Evolutionary conservation across 2,329 filamentous ascomycete species (phyloP).

Genomic region (Ophiostoma sp.): DNA sequence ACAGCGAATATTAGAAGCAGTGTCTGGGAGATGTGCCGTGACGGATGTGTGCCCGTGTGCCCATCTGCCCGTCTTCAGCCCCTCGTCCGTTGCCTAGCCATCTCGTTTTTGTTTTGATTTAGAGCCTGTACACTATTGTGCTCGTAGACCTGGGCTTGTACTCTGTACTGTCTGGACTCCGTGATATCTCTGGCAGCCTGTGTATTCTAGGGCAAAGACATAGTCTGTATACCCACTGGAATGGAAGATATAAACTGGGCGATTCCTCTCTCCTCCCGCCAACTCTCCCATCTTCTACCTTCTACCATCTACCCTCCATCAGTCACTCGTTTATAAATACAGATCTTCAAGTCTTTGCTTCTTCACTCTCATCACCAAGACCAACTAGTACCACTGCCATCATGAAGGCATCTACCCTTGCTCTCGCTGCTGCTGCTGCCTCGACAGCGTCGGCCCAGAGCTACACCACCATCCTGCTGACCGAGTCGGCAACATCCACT

Average conservation of each 20-base stretch:
- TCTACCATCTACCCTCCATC: background rate
- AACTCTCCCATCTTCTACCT: background rate
- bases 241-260: background rate
- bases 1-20: background rate
- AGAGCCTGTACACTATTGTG: background rate
- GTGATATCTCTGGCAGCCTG: background rate
- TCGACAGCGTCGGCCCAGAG: slow-evolving; percentile 19
- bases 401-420: slow-evolving; percentile 15
- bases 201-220: background rate
- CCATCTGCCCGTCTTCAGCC: background rate
- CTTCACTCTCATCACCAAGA: background rate
- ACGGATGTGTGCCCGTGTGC: background rate
- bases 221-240: background rate
- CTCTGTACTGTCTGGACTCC: background rate
- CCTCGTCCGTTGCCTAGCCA: background rate
- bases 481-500: slow-evolving; percentile 23
- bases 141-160: background rate
- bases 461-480: slow-evolving; percentile 24
- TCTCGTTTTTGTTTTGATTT: background rate
- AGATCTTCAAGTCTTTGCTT: background rate
- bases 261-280: too few species aligned
- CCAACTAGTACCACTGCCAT: background rate
- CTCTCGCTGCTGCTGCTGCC: background rate
- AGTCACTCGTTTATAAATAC: background rate
- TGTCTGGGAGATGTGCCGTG: background rate